These are phyloP conservation scores for Cercospora berteroae DNA, from an alignment of 2,329 filamentous ascomycete species.

Conservation along the genomic window DNA sequence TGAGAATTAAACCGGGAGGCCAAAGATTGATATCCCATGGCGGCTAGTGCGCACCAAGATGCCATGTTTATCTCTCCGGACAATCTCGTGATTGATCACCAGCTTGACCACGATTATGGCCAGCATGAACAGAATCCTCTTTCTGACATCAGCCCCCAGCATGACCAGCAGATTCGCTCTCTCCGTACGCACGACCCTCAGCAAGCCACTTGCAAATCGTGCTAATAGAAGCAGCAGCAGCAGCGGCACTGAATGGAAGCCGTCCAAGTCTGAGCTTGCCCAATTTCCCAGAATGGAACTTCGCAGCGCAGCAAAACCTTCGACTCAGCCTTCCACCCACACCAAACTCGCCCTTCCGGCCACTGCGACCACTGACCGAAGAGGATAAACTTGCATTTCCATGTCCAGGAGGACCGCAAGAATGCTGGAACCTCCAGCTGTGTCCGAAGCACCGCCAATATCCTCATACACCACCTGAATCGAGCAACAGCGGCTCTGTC, in stretches of 20 bases:
- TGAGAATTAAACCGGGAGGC: not conserved
- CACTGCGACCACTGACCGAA: conserved; percentile 17
- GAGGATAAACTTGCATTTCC: conserved; percentile 24
- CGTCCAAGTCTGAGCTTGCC: conserved; percentile 17
- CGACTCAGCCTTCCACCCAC: conserved; percentile 22
- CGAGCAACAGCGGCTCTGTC: not conserved
- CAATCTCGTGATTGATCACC: conserved; percentile 22
- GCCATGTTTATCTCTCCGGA: conserved; percentile 25
- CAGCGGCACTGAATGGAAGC: conserved; percentile 1
- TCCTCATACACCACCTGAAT: not conserved
- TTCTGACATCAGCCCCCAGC: conserved; percentile 8
- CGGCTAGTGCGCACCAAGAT: conserved; percentile 7
- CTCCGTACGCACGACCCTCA: not conserved
- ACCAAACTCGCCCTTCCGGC: conserved; percentile 22
- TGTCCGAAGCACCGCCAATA: conserved; percentile 23
- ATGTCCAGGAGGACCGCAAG: conserved; percentile 16
- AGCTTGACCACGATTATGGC: conserved; percentile 10
- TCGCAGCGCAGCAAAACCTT: conserved; percentile 14
- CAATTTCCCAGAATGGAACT: conserved; percentile 9
- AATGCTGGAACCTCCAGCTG: conserved; percentile 24
- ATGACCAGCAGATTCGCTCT: not conserved
- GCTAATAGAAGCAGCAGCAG: not conserved
- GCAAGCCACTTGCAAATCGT: not conserved
- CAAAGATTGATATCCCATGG: not conserved
- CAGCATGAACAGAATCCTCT: conserved; percentile 8